Evolutionary conservation across 352 stramenopile genomes (phyloP).

Genomic region (Blastocystis hominis): DNA sequence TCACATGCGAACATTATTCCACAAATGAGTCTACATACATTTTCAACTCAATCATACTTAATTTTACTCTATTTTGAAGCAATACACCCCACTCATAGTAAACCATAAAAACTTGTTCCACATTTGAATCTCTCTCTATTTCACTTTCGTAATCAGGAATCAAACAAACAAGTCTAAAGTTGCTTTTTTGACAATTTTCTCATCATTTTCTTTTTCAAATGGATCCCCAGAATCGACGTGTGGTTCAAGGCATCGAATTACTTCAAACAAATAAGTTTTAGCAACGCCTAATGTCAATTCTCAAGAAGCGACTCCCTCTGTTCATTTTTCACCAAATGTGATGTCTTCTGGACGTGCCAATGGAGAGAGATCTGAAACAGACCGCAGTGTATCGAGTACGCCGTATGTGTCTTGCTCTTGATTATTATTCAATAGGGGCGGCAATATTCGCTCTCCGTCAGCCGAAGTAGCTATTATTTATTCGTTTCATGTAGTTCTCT

Average conservation of each 20-base stretch:
- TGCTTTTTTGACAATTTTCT: background rate
- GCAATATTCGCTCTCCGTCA: background rate
- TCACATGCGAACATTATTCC: too few relatives aligned
- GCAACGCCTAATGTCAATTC: slow-evolving; percentile 53
- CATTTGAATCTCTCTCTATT: too few relatives aligned
- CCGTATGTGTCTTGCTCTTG: background rate
- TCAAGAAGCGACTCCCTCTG: slow-evolving; percentile 12
- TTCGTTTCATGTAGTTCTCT: background rate
- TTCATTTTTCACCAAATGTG: background rate
- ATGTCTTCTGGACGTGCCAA: background rate
- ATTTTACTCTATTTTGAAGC: too few relatives aligned
- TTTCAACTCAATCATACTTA: too few relatives aligned
- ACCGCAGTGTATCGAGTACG: background rate
- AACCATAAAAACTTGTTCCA: too few relatives aligned
- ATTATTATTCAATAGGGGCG: background rate
- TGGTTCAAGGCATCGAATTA: background rate
- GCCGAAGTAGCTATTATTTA: background rate
- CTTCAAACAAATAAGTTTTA: background rate
- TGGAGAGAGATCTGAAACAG: background rate
- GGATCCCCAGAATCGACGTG: slow-evolving; percentile 4
- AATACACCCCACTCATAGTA: too few relatives aligned
- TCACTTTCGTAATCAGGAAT: too few relatives aligned
- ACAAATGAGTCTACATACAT: too few relatives aligned
- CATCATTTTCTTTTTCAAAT: background rate
- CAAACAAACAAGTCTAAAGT: too few relatives aligned